Conservation (phyloP, 2,329 filamentous ascomycete species). For the Macrophomina phaseolina region DNA sequence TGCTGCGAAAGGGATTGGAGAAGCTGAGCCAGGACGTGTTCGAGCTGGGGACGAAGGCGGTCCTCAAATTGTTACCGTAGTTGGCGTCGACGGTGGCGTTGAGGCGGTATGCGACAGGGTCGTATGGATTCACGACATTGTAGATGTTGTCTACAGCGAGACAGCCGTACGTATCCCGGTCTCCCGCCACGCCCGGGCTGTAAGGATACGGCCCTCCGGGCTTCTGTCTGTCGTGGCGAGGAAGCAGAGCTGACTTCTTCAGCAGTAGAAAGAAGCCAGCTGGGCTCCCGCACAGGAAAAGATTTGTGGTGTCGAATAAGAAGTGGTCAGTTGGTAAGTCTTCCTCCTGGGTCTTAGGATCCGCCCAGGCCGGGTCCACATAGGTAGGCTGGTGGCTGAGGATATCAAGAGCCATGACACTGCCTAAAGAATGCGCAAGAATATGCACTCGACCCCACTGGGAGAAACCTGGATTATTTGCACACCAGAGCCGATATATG, state of each 20-base stretch:
- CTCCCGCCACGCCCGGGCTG: slow-evolving; percentile 69
- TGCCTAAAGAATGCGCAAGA: slow-evolving; percentile 91
- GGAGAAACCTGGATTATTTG: slow-evolving; percentile 87
- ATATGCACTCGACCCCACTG: slow-evolving; percentile 85
- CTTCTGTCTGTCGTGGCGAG: slow-evolving; percentile 77
- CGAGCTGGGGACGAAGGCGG: slow-evolving; percentile 78
- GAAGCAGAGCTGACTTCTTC: slow-evolving; percentile 73
- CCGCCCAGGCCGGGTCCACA: slow-evolving; percentile 55
- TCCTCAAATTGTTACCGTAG: slow-evolving; percentile 78
- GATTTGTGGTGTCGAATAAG: slow-evolving; percentile 87
- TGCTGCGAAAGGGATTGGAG: slow-evolving; percentile 47
- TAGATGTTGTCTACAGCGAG: slow-evolving; percentile 95
- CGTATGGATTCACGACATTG: slow-evolving; percentile 81
- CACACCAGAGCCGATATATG: slow-evolving; percentile 94
- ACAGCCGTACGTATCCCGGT: slow-evolving; percentile 82
- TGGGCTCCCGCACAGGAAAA: slow-evolving; percentile 90
- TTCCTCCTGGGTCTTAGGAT: slow-evolving; percentile 46
- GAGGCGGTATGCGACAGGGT: slow-evolving; percentile 87
- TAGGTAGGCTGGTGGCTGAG: slow-evolving; percentile 85
- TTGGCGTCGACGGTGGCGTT: slow-evolving; percentile 86
- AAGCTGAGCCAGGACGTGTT: slow-evolving; percentile 56
- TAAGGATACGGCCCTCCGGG: slow-evolving; percentile 69
- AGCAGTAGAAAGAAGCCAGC: slow-evolving; percentile 91
- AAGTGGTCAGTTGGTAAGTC: slow-evolving; percentile 65
- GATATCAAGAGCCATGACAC: slow-evolving; percentile 92